phyloP scores from a whole-genome alignment of 257 asterid genomes.

The Anisodus tanguticus region DNA sequence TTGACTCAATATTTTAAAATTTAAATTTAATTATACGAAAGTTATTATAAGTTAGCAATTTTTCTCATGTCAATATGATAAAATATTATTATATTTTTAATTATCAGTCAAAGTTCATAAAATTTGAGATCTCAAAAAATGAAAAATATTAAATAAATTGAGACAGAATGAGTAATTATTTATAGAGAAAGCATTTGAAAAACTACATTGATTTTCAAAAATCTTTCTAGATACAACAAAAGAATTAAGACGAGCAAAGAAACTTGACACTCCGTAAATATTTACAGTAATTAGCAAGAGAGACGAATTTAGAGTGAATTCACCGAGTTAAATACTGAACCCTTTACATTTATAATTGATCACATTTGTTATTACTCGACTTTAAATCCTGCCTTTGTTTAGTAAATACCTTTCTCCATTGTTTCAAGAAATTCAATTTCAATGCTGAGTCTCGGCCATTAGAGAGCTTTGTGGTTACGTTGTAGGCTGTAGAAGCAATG shows the following conservation, averaged over 20 bases:
- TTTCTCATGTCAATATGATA: too few relatives aligned
- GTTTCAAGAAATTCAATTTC: too few relatives aligned
- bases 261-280: not conserved
- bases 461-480: too few relatives aligned
- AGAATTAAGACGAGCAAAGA: not conserved
- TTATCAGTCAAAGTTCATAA: too few relatives aligned
- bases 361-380: not conserved
- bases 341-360: not conserved
- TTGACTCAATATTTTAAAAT: too few relatives aligned
- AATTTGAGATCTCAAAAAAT: too few relatives aligned
- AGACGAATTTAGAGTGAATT: not conserved
- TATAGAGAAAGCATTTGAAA: too few relatives aligned
- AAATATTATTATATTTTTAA: too few relatives aligned
- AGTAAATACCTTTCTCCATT: not conserved
- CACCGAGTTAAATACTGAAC: not conserved
- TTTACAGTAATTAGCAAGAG: not conserved
- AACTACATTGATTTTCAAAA: not conserved
- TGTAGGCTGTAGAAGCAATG: not conserved
- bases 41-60: too few relatives aligned
- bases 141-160: too few relatives aligned
- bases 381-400: not conserved
- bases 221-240: not conserved
- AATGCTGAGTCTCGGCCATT: not conserved
- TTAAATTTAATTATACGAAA: too few relatives aligned
- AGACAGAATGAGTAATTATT: too few relatives aligned